Base-by-base conservation (phyloP, 441 rosid genomes). In the Pelargonium myrrhifolium region DNA sequence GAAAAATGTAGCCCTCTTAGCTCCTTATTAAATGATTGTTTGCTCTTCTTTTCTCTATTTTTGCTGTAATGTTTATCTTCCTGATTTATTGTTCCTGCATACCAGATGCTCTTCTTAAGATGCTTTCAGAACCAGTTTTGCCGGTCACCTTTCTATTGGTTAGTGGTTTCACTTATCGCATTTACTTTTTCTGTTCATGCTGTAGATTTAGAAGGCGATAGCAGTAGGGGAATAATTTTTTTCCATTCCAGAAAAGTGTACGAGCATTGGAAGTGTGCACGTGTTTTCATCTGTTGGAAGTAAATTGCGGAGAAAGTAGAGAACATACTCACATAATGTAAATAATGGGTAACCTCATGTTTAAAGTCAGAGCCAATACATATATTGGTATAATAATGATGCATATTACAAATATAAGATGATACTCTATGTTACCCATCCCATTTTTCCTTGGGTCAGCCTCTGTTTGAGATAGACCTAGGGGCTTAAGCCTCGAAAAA, bases 121-220 rank as follows among this genome's bases (percentile, higher is more conserved):
- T 47, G 53, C 53, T 47, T 47, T 47, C 53, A 4, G 53, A 47
- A 17, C n/a, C 53, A 47, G 53, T 47, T 47, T 47, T 47, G 53
- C 53, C 53, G 12, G 53, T 47, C 53, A 47, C 53, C 53, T 47
- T 47, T n/a, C 53, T 47, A 12, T 47, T 47, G 53, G 53, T 47
- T 47, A 47, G 53, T 47, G n/a, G 12, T 17, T 47, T 47, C 6
- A 47, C 53, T 47, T 10, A 11, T 14, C 5, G 5, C 15, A 12
- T 45, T 47, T 47, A 47, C 53, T 14, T 11, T 2, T 47, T 47
- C 53, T 47, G 53, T 47, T 47, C 15, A 47, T 47, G 53, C 15
- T 12, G 15, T 47, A 11, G 53, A 47, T 47, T 47, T 47, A 12
- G n/a, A 42, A 11, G 53, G 14, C 14, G 53, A 47, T 47, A 47